Evolutionary conservation across 495 filamentous ascomycete species (phyloP).

Genomic region (Aspergillus bertholletiae): DNA sequence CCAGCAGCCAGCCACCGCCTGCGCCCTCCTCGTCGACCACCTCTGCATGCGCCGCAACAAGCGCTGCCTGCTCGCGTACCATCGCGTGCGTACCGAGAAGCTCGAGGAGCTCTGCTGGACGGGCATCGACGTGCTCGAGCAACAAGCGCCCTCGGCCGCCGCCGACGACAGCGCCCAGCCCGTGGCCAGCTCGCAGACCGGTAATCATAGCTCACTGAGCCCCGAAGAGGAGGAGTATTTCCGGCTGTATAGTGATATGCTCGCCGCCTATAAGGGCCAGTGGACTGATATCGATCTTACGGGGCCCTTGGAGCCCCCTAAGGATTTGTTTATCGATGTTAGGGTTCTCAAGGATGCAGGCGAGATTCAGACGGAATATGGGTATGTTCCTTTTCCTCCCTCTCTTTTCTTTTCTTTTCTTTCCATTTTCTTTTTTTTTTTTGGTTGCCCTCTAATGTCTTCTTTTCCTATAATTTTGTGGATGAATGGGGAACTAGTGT

Average conservation of each 20-base stretch:
- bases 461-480: too few relatives aligned
- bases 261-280: conserved; percentile 95
- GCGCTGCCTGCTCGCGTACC: conserved; percentile 91
- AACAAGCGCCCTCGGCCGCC: conserved; percentile 39
- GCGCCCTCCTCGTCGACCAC: conserved; percentile 87
- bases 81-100: conserved; percentile 83
- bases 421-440: not conserved
- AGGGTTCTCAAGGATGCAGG: conserved; percentile 95
- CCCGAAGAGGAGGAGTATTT: conserved; percentile 98
- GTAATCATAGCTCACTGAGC: conserved; percentile 74
- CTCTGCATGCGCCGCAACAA: conserved; percentile 95
- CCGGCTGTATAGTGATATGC: conserved; percentile 81
- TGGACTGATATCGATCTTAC: conserved; percentile 99
- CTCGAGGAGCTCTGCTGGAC: conserved; percentile 93
- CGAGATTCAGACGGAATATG: conserved; percentile 99
- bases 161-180: conserved; percentile 17
- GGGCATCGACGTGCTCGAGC: conserved; percentile 74
- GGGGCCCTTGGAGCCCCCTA: conserved; percentile 88
- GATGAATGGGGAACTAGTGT: too few relatives aligned
- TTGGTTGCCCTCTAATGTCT: too few relatives aligned
- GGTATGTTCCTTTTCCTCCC: conserved; percentile 53
- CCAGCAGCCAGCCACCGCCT: conserved; percentile 78
- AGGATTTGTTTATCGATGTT: conserved; percentile 96
- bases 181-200: conserved; percentile 30
- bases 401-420: conserved; percentile 5